Percentiles rank a stretch among this genome's conserved stretches.
Conservation (phyloP, 805 yeast species). For the Martiniozyma abietophila region DNA sequence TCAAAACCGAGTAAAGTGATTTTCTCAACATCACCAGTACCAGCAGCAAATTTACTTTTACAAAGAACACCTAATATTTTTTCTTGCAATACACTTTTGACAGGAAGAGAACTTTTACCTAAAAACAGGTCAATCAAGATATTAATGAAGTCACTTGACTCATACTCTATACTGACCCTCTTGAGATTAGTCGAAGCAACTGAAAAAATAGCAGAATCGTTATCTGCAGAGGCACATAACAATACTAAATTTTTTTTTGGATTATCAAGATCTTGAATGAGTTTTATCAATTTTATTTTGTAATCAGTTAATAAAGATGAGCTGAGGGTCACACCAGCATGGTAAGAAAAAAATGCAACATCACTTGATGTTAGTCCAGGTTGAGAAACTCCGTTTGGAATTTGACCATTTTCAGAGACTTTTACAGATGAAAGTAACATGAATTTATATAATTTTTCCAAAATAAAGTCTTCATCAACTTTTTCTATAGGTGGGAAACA, state of each 20-base stretch:
- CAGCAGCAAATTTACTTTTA: constrained; percentile 45
- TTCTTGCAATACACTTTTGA: constrained; percentile 42
- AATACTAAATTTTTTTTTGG: constrained; percentile 30
- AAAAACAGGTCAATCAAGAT: constrained; percentile 38
- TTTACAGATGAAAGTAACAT: constrained; percentile 45
- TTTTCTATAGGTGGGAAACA: constrained; percentile 29
- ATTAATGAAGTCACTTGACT: constrained; percentile 36
- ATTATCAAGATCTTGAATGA: constrained; percentile 34
- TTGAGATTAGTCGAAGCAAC: constrained; percentile 42
- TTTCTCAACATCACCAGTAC: constrained; percentile 31
- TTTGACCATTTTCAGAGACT: constrained; percentile 26
- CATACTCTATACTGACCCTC: constrained; percentile 43
- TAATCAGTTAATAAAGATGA: constrained; percentile 34
- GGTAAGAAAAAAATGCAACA: constrained; percentile 52
- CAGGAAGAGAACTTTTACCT: constrained; percentile 41
- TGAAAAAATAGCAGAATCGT: constrained; percentile 45
- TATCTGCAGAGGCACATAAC: constrained; percentile 56
- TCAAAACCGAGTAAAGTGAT: constrained; percentile 53
- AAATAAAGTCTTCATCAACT: constrained; percentile 36
- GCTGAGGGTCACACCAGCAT: constrained; percentile 57
- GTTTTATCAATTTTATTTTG: constrained; percentile 33
- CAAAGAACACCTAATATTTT: constrained; percentile 41
- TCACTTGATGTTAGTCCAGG: constrained; percentile 60
- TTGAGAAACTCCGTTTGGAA: constrained; percentile 37
- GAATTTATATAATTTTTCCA: constrained; percentile 42